A percentile compares a stretch with the other conserved stretches of the same genome.
Evolutionary conservation across 345 rosid genomes (phyloP).

Genomic region (Citrus glauca): DNA sequence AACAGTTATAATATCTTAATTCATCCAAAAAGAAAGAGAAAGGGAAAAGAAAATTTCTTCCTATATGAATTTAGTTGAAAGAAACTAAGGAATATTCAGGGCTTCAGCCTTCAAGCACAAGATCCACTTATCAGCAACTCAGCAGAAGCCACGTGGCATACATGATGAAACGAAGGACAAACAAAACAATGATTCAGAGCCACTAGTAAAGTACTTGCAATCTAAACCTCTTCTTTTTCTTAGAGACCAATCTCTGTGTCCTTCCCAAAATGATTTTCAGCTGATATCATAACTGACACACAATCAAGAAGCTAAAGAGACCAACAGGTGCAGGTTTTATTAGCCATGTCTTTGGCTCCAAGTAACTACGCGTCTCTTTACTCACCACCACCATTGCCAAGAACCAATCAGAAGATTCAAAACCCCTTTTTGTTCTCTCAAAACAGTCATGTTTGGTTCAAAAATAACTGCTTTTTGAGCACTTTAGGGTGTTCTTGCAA

Average conservation of each 20-base stretch:
- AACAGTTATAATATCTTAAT: no score
- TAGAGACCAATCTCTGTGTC: background rate
- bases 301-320: background rate
- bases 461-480: slow-evolving; percentile 21
- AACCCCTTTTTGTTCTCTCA: slow-evolving; percentile 28
- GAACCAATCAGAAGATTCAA: slow-evolving; percentile 27
- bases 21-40: no score
- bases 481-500: slow-evolving; percentile 25
- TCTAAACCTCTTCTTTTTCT: background rate
- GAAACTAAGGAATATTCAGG: no score
- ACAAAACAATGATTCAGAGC: background rate
- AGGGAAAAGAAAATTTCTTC: no score
- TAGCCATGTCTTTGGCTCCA: slow-evolving; percentile 59
- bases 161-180: background rate
- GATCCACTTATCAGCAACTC: background rate
- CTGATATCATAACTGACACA: background rate
- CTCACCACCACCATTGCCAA: slow-evolving; percentile 50
- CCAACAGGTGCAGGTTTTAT: background rate
- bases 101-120: background rate
- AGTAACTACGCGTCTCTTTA: slow-evolving; percentile 48
- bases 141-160: background rate
- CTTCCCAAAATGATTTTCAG: background rate
- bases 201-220: background rate
- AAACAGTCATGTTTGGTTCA: slow-evolving; percentile 19
- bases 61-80: no score